These are phyloP conservation scores for Kodamaea sp. DNA, from an alignment of 1,139 yeast genomes.

Conservation along the genomic window DNA sequence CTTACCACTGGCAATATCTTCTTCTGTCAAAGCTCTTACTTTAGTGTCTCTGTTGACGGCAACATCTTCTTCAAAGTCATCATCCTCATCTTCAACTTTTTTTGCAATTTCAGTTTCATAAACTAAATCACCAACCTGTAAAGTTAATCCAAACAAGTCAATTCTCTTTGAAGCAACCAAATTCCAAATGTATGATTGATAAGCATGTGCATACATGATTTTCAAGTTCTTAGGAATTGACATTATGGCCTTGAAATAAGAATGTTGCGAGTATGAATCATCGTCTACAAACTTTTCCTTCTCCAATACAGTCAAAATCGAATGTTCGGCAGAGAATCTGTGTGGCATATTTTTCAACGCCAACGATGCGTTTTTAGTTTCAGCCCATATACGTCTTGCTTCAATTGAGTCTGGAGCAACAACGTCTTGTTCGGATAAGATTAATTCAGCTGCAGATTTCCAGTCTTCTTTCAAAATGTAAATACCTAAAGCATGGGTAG, in stretches of 20 bases:
- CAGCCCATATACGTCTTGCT: constrained; percentile 79
- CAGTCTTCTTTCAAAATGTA: constrained; percentile 69
- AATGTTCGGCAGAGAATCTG: constrained; percentile 79
- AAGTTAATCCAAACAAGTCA: constrained; percentile 61
- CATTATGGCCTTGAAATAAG: constrained; percentile 78
- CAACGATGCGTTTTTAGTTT: constrained; percentile 59
- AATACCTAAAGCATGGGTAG: constrained; percentile 84
- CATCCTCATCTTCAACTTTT: constrained; percentile 24
- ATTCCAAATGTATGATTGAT: constrained; percentile 96
- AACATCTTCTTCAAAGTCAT: constrained; percentile 59
- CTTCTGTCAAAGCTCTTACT: constrained; percentile 69
- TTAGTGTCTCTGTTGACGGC: constrained; percentile 50
- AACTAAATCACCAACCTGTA: constrained; percentile 78
- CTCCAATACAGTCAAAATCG: constrained; percentile 60
- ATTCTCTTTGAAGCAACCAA: constrained; percentile 76
- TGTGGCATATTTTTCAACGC: constrained; percentile 80
- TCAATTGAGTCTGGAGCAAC: constrained; percentile 80
- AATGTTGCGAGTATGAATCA: constrained; percentile 43
- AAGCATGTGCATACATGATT: constrained; percentile 95
- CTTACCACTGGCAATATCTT: constrained; percentile 58
- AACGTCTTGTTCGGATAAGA: constrained; percentile 79
- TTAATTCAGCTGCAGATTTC: constrained; percentile 72
- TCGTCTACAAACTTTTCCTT: constrained; percentile 42
- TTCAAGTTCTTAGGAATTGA: constrained; percentile 89
- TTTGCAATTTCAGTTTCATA: constrained; percentile 27